Base-by-base conservation (phyloP, 75 land plant genomes). In the Sequoia sempervirens region DNA sequence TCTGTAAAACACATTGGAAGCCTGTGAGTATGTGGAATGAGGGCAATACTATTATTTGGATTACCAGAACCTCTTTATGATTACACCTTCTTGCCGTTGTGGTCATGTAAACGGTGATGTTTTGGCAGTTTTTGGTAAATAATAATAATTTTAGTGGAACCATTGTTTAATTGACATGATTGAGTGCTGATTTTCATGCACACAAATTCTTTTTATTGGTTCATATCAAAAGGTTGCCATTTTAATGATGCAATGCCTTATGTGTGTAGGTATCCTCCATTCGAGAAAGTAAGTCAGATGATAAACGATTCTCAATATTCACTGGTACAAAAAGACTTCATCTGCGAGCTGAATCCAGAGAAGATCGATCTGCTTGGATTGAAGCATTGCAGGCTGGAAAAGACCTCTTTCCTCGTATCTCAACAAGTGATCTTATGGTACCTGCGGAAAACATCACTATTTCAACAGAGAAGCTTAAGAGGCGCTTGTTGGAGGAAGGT, bases 281-380 rank as follows among this genome's bases (percentile, higher is more conserved):
- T 75, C 91, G 99, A 32, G 93, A 93, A 82, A 98, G 99, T 88
- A 92, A 84, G 69, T 98, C 99, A 36, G 99, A 98, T 85, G 95
- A 96, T 58, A 90, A 91, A 84, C 85, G 95, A 84, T 96, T 98
- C 76, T 93, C 93, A 70, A 91, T 98, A 68, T 94, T 93, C 50
- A 94, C 98, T 64, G 98, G 96, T 37, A 98, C 99, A 72, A 98
- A 98, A 83, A 92, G 91, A 12, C 93, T 98, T 56, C 99, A 96
- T 85, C 83, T 98, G 87, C 89, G 96, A 82, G 92, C 94, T 14
- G 93, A 90, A 80, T 84, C 97, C 23, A 88, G 87, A 78, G 94
- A 89, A 23, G 99, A 96, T 75, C 86, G 98, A 40, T 79, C 79
- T 26, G 88, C 87, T 2, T 98, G 99, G 99, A 84, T 94, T 64